Evolutionary conservation across 2,329 filamentous ascomycete species (phyloP), one percentile per base, ranked within the genome.

Genomic region (Tolypocladium cylindrosporum): DNA sequence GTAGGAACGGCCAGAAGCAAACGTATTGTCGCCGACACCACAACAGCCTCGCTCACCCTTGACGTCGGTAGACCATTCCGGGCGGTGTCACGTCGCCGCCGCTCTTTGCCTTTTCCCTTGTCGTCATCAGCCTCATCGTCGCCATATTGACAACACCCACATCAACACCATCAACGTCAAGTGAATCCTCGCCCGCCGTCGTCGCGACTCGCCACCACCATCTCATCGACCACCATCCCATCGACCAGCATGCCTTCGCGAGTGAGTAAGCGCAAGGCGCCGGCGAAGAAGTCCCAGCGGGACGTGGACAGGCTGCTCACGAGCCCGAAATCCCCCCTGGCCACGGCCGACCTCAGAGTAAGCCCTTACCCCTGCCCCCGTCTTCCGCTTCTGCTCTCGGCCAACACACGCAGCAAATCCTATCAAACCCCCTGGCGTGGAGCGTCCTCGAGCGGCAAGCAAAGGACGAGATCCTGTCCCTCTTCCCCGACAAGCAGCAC

Each of bases 231-330:
- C 9, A 13, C 27, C 4, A 13, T 16, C 27, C 27, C 24, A 31
- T 5, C 6, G 27, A 31, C 4, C 4, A 34, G 5, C 31, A 51
- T 51, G 48, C 48, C 48, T n/a, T 36, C 48, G 65, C 83, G 48
- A 10, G 10, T 5, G 14, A n/a, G 16, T 11, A 40, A 91, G 71
- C 90, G 89, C 71, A 89, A 89, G 2, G 27, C 48, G 4, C 85
- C 81, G 59, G 85, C 77, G 6, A 92, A 76, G 10, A 89, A 88
- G 65, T 89, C 85, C 34, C 92, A 92, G 80, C 11, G 92, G 76
- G 3, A 84, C 79, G 42, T 74, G 73, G 16, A 87, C 78, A 13
- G 86, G 82, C 54, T 81, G 72, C 64, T 87, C 83, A 70, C 66
- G 11, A 68, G 75, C 52, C 60, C 67, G 1, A 74, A 70, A 36